Percentiles rank a stretch among this genome's conserved stretches.
Conservation (phyloP, 345 rosid genomes). For the Melastoma malabathricum region DNA sequence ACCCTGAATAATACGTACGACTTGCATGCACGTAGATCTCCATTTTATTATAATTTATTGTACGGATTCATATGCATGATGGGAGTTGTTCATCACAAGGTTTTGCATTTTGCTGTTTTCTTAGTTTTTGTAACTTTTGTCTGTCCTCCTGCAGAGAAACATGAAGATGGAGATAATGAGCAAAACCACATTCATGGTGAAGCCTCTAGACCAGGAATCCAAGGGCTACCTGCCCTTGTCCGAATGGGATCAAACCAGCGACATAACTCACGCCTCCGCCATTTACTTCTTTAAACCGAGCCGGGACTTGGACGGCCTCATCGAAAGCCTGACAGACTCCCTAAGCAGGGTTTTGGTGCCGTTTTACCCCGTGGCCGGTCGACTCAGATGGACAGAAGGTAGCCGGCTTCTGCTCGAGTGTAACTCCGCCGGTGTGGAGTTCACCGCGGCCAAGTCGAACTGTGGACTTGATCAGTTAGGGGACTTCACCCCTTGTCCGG, state of each 20-base stretch:
- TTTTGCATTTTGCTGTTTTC: no score
- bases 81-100: no score
- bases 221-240: slow-evolving; percentile 25
- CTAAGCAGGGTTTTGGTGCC: slow-evolving; percentile 24
- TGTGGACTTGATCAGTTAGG: no score
- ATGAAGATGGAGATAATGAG: slow-evolving; percentile 10
- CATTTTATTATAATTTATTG: no score
- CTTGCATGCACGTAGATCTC: no score
- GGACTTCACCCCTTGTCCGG: no score
- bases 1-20: no score
- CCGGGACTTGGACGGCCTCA: slow-evolving; percentile 10
- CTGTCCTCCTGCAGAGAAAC: background rate
- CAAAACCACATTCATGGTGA: slow-evolving; percentile 10
- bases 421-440: slow-evolving; percentile 25
- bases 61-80: no score
- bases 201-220: slow-evolving; percentile 30
- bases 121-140: no score
- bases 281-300: slow-evolving; percentile 34
- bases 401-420: slow-evolving; percentile 38
- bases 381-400: slow-evolving; percentile 10
- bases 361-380: slow-evolving; percentile 53
- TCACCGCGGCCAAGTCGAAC: slow-evolving; percentile 24
- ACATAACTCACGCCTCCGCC: slow-evolving; percentile 38
- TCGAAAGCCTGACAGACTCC: slow-evolving; percentile 15
- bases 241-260: slow-evolving; percentile 44